Base-by-base conservation (phyloP, 2,329 filamentous ascomycete species). In the Colletotrichum zoysiae region DNA sequence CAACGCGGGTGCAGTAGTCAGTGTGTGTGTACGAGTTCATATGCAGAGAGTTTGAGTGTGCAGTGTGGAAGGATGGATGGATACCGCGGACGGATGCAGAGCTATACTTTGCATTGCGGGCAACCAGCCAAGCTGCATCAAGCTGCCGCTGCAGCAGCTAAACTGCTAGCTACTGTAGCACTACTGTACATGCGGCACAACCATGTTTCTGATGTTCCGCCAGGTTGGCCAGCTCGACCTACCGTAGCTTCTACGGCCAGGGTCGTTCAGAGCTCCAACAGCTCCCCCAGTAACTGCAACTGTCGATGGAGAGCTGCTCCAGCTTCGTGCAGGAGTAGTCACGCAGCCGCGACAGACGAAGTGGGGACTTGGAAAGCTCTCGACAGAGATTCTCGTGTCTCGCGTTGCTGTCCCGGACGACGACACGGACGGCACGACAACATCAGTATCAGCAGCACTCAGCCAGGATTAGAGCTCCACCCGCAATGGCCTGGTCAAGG, bases 121-220 rank as follows among this genome's bases (percentile, higher is more conserved):
- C 63, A 67, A 63, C n/a, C 23, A 51, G 51, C 51, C 68, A 51
- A 23, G 57, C 48, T 40, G 68, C 68, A 46, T 71, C 50, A 66
- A 58, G 63, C 67, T 61, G 57, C 56, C 16, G 67, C 63, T 61
- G 57, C 67, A 9, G 11, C 35, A 30, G 30, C 30, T 30, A 5
- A 30, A 30, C 3, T 30, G 30, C 30, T 30, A 30, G 30, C 30
- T 30, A 30, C 30, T 30, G 30, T 30, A 30, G 30, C 30, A 30
- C 30, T 68, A 67, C 58, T 38, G 30, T 44, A 35, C 44, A 5
- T 46, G 20, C 20, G 44, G 8, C 44, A 58, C 53, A 58, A 58
- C 65, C 68, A 68, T 68, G 65, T 70, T 67, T 70, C 56, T 70
- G 40, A 66, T 67, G 48, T 65, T 71, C 68, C 58, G 68, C 68